Conservation (phyloP, 139 green algal genomes). For the Mesostigma viride region DNA sequence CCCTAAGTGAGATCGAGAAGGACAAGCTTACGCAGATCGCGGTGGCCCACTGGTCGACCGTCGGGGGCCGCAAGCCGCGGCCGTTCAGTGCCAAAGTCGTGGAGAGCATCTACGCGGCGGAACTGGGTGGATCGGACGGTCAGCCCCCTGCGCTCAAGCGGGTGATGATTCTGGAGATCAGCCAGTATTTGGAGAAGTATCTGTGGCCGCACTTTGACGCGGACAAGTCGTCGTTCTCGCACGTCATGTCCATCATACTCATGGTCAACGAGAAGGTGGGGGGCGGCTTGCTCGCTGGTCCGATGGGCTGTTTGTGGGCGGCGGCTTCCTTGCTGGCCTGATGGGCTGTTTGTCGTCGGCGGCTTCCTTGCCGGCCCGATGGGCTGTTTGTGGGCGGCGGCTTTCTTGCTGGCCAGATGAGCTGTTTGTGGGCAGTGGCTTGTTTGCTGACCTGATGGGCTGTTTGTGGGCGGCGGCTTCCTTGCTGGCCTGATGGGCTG, state of each 20-base stretch:
- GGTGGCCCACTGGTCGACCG: background rate
- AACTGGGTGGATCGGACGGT: slow-evolving; percentile 7
- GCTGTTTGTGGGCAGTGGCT: too few species aligned
- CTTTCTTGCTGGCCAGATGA: too few species aligned
- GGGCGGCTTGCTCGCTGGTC: too few species aligned
- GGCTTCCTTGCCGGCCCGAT: too few species aligned
- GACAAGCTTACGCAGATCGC: background rate
- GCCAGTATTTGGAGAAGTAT: slow-evolving; percentile 90
- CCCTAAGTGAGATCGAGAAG: background rate
- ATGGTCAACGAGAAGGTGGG: slow-evolving; percentile 90
- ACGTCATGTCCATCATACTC: slow-evolving; percentile 75
- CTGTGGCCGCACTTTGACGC: slow-evolving; percentile 76
- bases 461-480: too few species aligned
- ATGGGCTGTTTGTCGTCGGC: too few species aligned
- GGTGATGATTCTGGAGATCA: slow-evolving; percentile 68
- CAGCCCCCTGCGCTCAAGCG: slow-evolving; percentile 25
- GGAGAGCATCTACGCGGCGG: slow-evolving; percentile 20
- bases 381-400: too few species aligned
- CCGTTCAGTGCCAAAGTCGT: slow-evolving; percentile 25
- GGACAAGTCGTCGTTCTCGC: slow-evolving; percentile 34
- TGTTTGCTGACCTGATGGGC: too few species aligned
- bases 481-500: too few species aligned
- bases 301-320: too few species aligned
- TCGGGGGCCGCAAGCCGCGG: background rate
- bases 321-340: too few species aligned